Evolutionary conservation across 192 early-diverging fungal species (phyloP).

Genomic region (Linderina pennispora): DNA sequence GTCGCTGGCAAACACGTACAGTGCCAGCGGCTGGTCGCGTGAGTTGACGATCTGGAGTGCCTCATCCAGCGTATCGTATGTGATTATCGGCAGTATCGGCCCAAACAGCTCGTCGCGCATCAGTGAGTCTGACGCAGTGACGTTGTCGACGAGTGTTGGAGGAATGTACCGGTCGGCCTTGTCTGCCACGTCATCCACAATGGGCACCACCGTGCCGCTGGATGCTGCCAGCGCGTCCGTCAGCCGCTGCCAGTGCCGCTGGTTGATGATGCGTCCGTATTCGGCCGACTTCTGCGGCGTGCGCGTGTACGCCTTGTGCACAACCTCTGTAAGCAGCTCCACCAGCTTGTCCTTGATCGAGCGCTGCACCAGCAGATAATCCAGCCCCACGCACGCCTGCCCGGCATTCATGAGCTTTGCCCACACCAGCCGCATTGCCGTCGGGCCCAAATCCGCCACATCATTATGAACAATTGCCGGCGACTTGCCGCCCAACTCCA

Average conservation of each 20-base stretch:
- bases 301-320: slow-evolving; percentile 45
- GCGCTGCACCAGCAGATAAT: slow-evolving; percentile 70
- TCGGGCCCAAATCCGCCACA: slow-evolving; percentile 52
- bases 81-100: slow-evolving; percentile 80
- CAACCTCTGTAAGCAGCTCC: slow-evolving; percentile 42
- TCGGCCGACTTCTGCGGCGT: slow-evolving; percentile 46
- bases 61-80: slow-evolving; percentile 56
- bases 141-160: slow-evolving; percentile 74
- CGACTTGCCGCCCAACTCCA: slow-evolving; percentile 93
- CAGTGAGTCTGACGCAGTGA: slow-evolving; percentile 51
- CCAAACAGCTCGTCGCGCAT: slow-evolving; percentile 93
- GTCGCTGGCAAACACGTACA: slow-evolving; percentile 67
- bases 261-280: slow-evolving; percentile 69
- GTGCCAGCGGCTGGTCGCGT: slow-evolving; percentile 68
- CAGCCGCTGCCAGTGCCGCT: slow-evolving; percentile 66
- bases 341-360: slow-evolving; percentile 55
- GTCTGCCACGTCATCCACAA: slow-evolving; percentile 51
- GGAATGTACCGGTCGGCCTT: slow-evolving; percentile 63
- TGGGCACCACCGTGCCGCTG: slow-evolving; percentile 50
- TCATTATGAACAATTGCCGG: slow-evolving; percentile 64
- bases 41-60: slow-evolving; percentile 57
- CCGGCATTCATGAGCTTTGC: slow-evolving; percentile 84
- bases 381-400: slow-evolving; percentile 85
- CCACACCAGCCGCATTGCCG: slow-evolving; percentile 70
- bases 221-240: slow-evolving; percentile 39